Conservation (phyloP, 1,139 yeast genomes). For the Pichia norvegensis region DNA sequence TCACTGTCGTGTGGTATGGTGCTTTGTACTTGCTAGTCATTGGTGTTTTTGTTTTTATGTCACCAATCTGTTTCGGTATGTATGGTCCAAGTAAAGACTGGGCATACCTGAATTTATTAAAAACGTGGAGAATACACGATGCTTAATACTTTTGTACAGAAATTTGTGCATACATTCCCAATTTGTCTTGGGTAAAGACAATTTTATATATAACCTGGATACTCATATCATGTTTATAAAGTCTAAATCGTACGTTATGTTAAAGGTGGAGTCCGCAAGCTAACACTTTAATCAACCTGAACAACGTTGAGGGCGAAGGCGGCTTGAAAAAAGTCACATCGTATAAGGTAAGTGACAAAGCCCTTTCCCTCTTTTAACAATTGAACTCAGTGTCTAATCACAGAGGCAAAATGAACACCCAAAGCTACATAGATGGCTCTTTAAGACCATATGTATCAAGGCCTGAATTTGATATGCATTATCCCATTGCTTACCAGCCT, state of each 20-base stretch:
- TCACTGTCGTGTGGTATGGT: conserved; percentile 33
- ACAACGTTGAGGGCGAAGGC: neutral
- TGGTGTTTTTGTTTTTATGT: conserved; percentile 63
- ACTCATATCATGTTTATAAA: neutral
- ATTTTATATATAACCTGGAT: too few species aligned
- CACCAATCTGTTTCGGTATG: conserved; percentile 86
- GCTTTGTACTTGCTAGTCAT: conserved; percentile 50
- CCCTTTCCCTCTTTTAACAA: neutral
- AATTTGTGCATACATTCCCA: too few species aligned
- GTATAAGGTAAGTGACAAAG: neutral
- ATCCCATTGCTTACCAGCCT: conserved; percentile 28
- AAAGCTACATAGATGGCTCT: conserved; percentile 20
- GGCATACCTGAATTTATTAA: conserved; percentile 65
- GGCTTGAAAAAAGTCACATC: neutral
- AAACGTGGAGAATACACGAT: conserved; percentile 56
- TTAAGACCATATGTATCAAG: conserved; percentile 27
- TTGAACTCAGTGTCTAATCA: neutral
- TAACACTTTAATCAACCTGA: too few species aligned
- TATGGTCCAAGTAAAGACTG: conserved; percentile 66
- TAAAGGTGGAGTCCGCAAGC: too few species aligned
- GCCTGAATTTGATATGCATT: conserved; percentile 26
- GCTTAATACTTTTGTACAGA: neutral
- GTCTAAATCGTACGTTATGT: too few species aligned
- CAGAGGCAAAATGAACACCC: conserved; percentile 16
- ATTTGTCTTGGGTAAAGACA: too few species aligned